Percentiles rank a stretch among this genome's conserved stretches.
These are phyloP conservation scores for Ostreobium quekettii DNA, from an alignment of 139 green algal genomes.

Conservation along the genomic window DNA sequence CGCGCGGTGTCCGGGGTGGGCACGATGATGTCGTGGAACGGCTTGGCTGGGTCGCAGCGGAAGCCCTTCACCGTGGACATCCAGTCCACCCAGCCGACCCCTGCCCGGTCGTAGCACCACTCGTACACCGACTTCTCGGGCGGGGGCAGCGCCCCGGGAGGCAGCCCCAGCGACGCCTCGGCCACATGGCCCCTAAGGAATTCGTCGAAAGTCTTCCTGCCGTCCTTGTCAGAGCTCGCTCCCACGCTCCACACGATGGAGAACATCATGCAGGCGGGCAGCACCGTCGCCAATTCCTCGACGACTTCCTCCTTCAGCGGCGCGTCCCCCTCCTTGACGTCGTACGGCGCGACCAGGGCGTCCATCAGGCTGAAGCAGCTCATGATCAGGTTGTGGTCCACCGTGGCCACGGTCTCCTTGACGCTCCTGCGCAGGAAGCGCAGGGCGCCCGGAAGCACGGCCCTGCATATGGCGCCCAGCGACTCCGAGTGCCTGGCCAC, in stretches of 20 bases:
- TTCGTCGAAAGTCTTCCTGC: constrained; percentile 46
- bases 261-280: constrained; percentile 62
- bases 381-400: constrained; percentile 53
- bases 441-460: constrained; percentile 50
- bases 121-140: constrained; percentile 38
- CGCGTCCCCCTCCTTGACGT: constrained; percentile 30
- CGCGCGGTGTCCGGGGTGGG: constrained; percentile 65
- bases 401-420: constrained; percentile 65
- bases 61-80: constrained; percentile 61
- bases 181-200: constrained; percentile 34
- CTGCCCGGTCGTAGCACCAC: constrained; percentile 49
- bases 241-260: constrained; percentile 64
- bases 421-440: constrained; percentile 52
- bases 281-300: constrained; percentile 20
- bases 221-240: constrained; percentile 52
- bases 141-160: constrained; percentile 29
- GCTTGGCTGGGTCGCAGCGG: constrained; percentile 54
- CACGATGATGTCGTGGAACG: constrained; percentile 67
- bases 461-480: constrained; percentile 19
- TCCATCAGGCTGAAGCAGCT: constrained; percentile 68
- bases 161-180: constrained; percentile 20
- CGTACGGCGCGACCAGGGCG: constrained; percentile 37
- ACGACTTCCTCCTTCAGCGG: constrained; percentile 40
- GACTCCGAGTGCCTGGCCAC: constrained; percentile 19
- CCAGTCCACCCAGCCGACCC: constrained; percentile 52